Evolutionary conservation across 345 rosid species (phyloP).

Genomic region (Theobroma cacao): DNA sequence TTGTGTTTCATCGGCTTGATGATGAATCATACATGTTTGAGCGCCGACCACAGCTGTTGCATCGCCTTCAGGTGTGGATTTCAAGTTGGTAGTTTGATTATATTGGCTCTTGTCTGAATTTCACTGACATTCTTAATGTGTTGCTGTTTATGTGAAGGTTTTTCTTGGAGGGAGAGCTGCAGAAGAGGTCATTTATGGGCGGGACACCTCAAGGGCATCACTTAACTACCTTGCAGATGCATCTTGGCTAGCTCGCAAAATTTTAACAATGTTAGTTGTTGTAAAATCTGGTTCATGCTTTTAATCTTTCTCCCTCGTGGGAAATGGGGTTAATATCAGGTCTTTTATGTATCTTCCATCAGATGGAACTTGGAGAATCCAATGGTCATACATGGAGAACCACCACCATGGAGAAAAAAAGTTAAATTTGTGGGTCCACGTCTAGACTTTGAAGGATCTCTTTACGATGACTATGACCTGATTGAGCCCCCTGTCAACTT

Average conservation of each 20-base stretch:
- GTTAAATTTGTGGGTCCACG: constrained; percentile 81
- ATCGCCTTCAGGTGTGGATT: constrained; percentile 79
- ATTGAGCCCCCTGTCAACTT: constrained; percentile 81
- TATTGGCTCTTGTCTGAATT: not conserved
- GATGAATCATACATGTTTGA: constrained; percentile 90
- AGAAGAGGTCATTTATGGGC: constrained; percentile 84
- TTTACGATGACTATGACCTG: constrained; percentile 68
- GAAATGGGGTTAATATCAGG: constrained; percentile 1
- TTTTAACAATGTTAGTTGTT: constrained; percentile 60
- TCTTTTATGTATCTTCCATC: constrained; percentile 23
- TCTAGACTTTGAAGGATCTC: constrained; percentile 90
- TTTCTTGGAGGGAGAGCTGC: constrained; percentile 96
- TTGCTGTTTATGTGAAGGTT: constrained; percentile 38
- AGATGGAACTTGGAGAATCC: constrained; percentile 97
- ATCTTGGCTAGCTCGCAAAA: constrained; percentile 97
- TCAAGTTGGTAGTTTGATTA: constrained; percentile 12
- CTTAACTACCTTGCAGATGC: constrained; percentile 86
- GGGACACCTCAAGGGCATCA: constrained; percentile 86
- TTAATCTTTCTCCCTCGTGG: not conserved
- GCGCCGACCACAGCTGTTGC: constrained; percentile 82
- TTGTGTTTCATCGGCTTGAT: constrained; percentile 81
- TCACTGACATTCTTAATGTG: not conserved
- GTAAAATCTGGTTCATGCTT: not conserved
- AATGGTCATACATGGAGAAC: constrained; percentile 91
- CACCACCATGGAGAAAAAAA: constrained; percentile 84